phyloP scores from a whole-genome alignment of 305 asterid genomes.

The Euphrasia arctica region DNA sequence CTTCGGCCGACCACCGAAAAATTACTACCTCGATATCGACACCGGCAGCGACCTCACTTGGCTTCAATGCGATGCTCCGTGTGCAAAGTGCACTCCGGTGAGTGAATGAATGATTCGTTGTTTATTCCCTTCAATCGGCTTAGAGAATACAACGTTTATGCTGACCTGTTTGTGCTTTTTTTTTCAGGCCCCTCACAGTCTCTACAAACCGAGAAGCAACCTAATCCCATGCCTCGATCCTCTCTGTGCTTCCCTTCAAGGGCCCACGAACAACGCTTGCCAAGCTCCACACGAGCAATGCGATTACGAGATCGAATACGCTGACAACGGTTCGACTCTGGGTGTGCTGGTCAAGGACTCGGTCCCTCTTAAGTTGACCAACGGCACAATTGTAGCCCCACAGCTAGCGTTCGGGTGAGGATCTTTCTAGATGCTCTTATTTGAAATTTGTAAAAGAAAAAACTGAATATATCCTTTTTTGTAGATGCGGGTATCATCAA shows the following conservation, averaged over 20 bases:
- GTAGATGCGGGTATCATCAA: conserved; percentile 92
- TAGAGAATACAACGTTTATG: not conserved
- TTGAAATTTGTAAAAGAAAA: no score
- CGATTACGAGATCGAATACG: conserved; percentile 84
- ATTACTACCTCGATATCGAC: conserved; percentile 62
- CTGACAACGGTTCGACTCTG: conserved; percentile 73
- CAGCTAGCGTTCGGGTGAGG: conserved; percentile 77
- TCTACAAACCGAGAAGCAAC: conserved; percentile 60
- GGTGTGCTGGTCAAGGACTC: conserved; percentile 75
- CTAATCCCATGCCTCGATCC: conserved; percentile 62
- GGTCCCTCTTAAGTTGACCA: conserved; percentile 59
- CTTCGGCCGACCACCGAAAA: conserved; percentile 58
- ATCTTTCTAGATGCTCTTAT: not conserved
- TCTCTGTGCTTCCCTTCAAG: conserved; percentile 54
- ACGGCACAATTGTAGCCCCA: conserved; percentile 62
- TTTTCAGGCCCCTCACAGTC: conserved; percentile 85
- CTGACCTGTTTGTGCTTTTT: conserved; percentile 8
- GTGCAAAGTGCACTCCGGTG: conserved; percentile 58
- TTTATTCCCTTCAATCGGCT: not conserved
- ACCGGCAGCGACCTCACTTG: conserved; percentile 82
- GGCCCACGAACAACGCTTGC: conserved; percentile 34
- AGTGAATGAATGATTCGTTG: not conserved
- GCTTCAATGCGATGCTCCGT: conserved; percentile 84
- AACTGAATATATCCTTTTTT: not conserved
- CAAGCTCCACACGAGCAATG: conserved; percentile 62